Base-by-base conservation (phyloP, 257 asterid genomes). In the Asclepias syriaca region DNA sequence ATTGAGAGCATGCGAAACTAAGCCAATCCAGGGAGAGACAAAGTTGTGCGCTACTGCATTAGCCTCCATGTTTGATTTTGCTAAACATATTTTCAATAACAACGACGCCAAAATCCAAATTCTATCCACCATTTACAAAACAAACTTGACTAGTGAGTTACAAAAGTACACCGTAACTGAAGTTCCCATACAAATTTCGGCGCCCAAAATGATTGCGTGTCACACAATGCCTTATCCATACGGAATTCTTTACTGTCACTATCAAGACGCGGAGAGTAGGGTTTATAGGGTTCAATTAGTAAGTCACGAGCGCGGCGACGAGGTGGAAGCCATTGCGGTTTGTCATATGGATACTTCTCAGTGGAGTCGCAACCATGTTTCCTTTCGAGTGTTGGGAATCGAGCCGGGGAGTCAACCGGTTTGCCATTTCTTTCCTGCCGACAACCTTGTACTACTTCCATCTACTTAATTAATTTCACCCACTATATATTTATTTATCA, bases 211-310 rank as follows among this genome's bases (percentile, higher is more conserved):
- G 67, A 91, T 85, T 72, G 87, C 94, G 4, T 92, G 98, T 57
- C 97, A 90, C 55, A 83, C 92, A 2, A 83, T 90, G 94, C 91
- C 96, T 24, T 92, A 92, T 56, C 85, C 91, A 66, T 90, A 87
- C 32, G 78, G 93, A 27, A 80, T 90, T 45, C 85, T 87, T 80
- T 88, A 85, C 56, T 92, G 97, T 70, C 98, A 90, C 69, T 77
- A 79, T 67, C 93, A 87, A 71, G 81, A 67, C 48, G 8, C 48
- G 56, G 72, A 81, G 74, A 88, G 80, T 76, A 83, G 78, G 68
- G 89, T 87, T 14, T 92, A 81, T 13, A 70, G 39, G 49, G 91
- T 84, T 32, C 40, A n/a, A 1, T 1, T 92, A 12, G 69, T 56
- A 0, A 84, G 92, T 3, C 6, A 2, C 3, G 89, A 85, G 74